Evolutionary conservation across 208 protist species (phyloP), one percentile per base, ranked within the genome.

Genomic region (Acanthamoeba quina): DNA sequence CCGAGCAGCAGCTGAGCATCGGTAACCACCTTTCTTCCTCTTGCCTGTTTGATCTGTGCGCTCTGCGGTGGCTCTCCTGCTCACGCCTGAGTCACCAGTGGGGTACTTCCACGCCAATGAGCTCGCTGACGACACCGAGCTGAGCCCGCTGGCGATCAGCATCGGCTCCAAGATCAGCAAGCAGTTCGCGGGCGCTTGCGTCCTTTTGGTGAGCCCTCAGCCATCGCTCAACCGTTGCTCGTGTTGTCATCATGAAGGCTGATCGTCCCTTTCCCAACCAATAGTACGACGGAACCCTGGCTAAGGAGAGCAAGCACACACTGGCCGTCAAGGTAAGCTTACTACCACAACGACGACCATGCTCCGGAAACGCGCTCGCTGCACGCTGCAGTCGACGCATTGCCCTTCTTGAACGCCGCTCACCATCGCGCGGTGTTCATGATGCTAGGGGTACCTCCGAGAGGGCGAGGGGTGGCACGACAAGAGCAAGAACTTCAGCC

Each of bases 61-160:
- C 3, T 29, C 49, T 86, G 17, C 49, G 19, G 41, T 82, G 5
- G 29, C 72, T 82, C 41, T 49, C 21, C 70, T 15, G 31, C 15
- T 21, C 7, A 52, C 41, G 7, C 60, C 0, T 70, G 64, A 2
- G 10, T 7, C 29, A 56, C 52, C 52, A 78, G 56, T 92, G 58
- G 86, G 86, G 26, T 92, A 78, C 64, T 92, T 92, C 62, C 86
- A 92, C 3, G 86, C 86, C 31, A 92, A 92, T 19, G 86, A 92
- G 60, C 86, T 78, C 10, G 58, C 66, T 76, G 86, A 70, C 24
- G 66, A 92, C 60, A 52, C n/a, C 7, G 86, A 92, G 41, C 64
- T 92, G 21, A 76, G 86, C 31, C 62, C 86, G 37, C 64, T 92
- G 54, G 66, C 86, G 4, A 29, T 62, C 29, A 70, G 64, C 37